Conservation (phyloP, 2,329 filamentous ascomycete species). For the Sarocladiaceae sp. region DNA sequence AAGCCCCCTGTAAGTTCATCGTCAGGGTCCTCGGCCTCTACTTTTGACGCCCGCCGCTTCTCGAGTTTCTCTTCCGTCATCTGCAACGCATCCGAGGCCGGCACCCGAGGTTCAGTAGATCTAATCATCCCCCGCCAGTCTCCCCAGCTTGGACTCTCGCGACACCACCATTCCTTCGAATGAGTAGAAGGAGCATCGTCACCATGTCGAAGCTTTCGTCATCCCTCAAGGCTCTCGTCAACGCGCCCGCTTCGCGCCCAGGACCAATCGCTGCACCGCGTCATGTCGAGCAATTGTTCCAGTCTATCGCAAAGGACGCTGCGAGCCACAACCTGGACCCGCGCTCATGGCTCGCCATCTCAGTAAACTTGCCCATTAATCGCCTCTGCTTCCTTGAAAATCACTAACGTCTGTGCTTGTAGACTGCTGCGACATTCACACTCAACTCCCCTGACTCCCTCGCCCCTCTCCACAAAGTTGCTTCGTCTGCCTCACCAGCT, state of each 20-base stretch:
- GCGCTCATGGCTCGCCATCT: slow-evolving; percentile 60
- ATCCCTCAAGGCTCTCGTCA: slow-evolving; percentile 67
- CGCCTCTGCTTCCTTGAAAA: background rate
- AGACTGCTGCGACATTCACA: slow-evolving; percentile 79
- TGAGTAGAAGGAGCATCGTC: no score
- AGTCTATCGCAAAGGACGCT: slow-evolving; percentile 58
- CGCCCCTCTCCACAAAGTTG: slow-evolving; percentile 51
- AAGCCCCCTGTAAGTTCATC: slow-evolving; percentile 1
- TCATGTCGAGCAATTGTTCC: slow-evolving; percentile 58
- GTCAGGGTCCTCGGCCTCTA: slow-evolving; percentile 7
- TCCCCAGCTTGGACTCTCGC: no score
- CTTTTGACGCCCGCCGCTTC: slow-evolving; percentile 2
- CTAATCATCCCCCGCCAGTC: no score
- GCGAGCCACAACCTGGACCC: slow-evolving; percentile 53
- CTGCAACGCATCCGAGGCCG: slow-evolving; percentile 11
- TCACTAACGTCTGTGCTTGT: background rate
- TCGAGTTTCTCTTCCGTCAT: slow-evolving; percentile 9
- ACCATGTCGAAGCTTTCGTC: slow-evolving; percentile 68
- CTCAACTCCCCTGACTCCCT: slow-evolving; percentile 79
- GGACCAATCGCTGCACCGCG: slow-evolving; percentile 58
- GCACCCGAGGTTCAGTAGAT: no score
- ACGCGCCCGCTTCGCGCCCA: slow-evolving; percentile 59
- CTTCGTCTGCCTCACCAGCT: slow-evolving; percentile 20
- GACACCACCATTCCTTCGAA: no score
- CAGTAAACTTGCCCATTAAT: slow-evolving; percentile 32